These are phyloP conservation scores for Calonectria multiphialidica DNA, from an alignment of 2,329 filamentous ascomycete genomes.

Conservation along the genomic window DNA sequence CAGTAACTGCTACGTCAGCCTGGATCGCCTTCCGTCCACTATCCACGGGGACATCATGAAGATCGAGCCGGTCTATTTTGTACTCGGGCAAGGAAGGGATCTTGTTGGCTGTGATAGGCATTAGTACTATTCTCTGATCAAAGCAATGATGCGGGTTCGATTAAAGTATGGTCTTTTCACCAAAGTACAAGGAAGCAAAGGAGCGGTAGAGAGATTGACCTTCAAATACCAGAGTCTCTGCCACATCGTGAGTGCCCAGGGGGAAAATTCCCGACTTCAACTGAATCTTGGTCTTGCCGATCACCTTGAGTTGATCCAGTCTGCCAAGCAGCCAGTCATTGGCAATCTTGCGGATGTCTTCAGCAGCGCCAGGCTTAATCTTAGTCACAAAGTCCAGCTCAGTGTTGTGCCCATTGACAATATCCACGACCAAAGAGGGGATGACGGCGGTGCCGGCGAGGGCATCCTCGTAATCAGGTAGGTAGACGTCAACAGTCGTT, in stretches of 20 bases:
- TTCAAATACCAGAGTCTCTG: slow-evolving; percentile 83
- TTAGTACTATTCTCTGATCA: slow-evolving; percentile 44
- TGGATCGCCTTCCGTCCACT: slow-evolving; percentile 75
- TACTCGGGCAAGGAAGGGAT: slow-evolving; percentile 85
- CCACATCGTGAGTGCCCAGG: slow-evolving; percentile 81
- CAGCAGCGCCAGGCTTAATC: slow-evolving; percentile 79
- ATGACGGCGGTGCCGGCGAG: slow-evolving; percentile 82
- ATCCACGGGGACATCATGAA: slow-evolving; percentile 75
- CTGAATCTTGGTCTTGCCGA: slow-evolving; percentile 78
- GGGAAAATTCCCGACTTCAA: slow-evolving; percentile 84
- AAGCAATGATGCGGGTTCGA: slow-evolving; percentile 37
- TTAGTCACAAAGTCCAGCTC: slow-evolving; percentile 84
- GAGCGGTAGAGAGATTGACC: slow-evolving; percentile 80
- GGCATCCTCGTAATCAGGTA: slow-evolving; percentile 85
- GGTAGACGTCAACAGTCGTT: slow-evolving; percentile 79
- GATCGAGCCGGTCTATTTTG: slow-evolving; percentile 83
- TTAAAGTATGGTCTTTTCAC: slow-evolving; percentile 64
- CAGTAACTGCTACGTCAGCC: slow-evolving; percentile 80
- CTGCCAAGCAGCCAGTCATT: slow-evolving; percentile 91
- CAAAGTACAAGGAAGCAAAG: slow-evolving; percentile 72
- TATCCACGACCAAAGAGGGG: slow-evolving; percentile 80
- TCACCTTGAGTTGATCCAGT: slow-evolving; percentile 76
- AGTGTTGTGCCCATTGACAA: slow-evolving; percentile 83
- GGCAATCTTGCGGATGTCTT: slow-evolving; percentile 82
- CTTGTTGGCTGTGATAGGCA: slow-evolving; percentile 66